These are phyloP conservation scores for Psilocybe sp. DNA, from an alignment of 768 basidiomycete genomes.

Conservation along the genomic window DNA sequence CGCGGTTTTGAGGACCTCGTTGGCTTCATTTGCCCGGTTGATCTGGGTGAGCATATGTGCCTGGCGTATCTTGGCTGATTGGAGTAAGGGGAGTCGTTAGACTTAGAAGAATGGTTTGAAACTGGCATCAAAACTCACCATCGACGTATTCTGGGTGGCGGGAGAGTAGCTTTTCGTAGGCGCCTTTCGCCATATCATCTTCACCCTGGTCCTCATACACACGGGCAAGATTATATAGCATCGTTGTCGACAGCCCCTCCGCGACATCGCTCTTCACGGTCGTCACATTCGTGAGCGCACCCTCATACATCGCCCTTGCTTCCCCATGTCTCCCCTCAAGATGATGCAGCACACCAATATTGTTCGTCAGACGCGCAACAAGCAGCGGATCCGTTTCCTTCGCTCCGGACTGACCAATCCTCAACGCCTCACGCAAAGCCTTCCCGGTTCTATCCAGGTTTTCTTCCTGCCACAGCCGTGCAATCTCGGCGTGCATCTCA, in stretches of 20 bases:
- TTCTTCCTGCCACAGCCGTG: slow-evolving; percentile 84
- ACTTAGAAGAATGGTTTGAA: background rate
- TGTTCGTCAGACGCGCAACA: slow-evolving; percentile 76
- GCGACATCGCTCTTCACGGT: slow-evolving; percentile 41
- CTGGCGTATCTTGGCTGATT: slow-evolving; percentile 86
- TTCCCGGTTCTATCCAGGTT: slow-evolving; percentile 68
- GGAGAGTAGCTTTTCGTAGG: slow-evolving; percentile 83
- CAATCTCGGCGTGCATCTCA: slow-evolving; percentile 90
- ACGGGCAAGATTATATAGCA: slow-evolving; percentile 89
- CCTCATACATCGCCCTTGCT: slow-evolving; percentile 69
- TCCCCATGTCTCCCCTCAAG: slow-evolving; percentile 57
- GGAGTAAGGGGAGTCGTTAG: background rate
- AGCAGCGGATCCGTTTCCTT: slow-evolving; percentile 19
- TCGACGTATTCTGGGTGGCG: slow-evolving; percentile 96
- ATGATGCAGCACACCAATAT: slow-evolving; percentile 74
- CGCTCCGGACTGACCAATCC: slow-evolving; percentile 52
- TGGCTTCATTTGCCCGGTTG: slow-evolving; percentile 77
- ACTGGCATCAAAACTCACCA: slow-evolving; percentile 49
- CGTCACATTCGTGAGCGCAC: slow-evolving; percentile 60
- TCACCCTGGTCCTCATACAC: slow-evolving; percentile 87
- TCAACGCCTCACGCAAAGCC: slow-evolving; percentile 71
- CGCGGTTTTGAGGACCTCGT: slow-evolving; percentile 87
- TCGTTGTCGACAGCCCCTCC: slow-evolving; percentile 76
- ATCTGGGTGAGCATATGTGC: slow-evolving; percentile 73
- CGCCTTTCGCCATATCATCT: slow-evolving; percentile 70